Conservation (phyloP, 352 stramenopile species). For the Phytopythium helicoides region DNA sequence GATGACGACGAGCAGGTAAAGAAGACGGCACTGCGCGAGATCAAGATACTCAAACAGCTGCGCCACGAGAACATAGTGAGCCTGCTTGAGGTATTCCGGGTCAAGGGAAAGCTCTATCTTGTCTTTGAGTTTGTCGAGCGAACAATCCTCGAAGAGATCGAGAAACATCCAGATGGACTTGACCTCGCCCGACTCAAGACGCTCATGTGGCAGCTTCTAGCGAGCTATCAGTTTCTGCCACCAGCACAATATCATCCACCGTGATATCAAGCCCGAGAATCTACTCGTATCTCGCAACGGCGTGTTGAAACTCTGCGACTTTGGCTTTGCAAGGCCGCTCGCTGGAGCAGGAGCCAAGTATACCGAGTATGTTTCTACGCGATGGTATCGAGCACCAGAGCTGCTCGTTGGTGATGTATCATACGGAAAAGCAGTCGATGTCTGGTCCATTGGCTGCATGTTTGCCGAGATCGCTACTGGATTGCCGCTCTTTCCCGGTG, state of each 20-base stretch:
- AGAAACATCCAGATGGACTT: constrained; percentile 83
- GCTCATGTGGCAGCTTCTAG: constrained; percentile 85
- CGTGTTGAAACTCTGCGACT: constrained; percentile 94
- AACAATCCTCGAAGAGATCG: constrained; percentile 88
- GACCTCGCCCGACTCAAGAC: constrained; percentile 59
- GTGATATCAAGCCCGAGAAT: constrained; percentile 95
- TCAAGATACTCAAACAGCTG: constrained; percentile 86
- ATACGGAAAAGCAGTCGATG: constrained; percentile 96
- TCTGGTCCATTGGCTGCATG: constrained; percentile 97
- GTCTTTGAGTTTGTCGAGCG: constrained; percentile 90
- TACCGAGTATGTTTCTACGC: constrained; percentile 91
- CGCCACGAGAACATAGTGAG: constrained; percentile 88
- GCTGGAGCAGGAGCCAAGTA: constrained; percentile 67
- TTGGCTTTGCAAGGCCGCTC: constrained; percentile 78
- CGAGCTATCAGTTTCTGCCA: constrained; percentile 93
- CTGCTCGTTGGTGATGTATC: constrained; percentile 84
- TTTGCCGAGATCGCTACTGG: constrained; percentile 96
- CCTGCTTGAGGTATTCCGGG: constrained; percentile 82
- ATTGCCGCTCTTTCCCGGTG: constrained; percentile 94
- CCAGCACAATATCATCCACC: constrained; percentile 94
- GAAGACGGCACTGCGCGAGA: constrained; percentile 83
- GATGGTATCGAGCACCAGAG: constrained; percentile 95
- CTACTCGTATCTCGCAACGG: constrained; percentile 91
- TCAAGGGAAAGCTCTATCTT: constrained; percentile 82
- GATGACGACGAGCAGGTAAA: constrained; percentile 90